These are phyloP conservation scores for Pythium scleroteichum DNA, from an alignment of 352 stramenopile species.

Conservation along the genomic window DNA sequence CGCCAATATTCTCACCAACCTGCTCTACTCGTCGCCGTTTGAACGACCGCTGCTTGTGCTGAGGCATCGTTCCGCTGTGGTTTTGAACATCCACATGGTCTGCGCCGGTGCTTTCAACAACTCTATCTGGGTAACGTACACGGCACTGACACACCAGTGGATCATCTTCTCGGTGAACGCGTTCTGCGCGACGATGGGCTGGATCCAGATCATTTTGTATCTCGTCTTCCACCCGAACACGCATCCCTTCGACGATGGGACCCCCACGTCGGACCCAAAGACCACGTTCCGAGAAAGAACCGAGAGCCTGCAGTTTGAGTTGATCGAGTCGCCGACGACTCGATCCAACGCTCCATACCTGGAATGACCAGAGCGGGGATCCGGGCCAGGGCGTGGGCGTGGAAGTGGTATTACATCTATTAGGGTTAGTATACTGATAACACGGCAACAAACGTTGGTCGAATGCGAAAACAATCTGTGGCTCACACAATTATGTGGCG, in stretches of 20 bases:
- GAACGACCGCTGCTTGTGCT: constrained; percentile 13
- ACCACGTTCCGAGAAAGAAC: neutral
- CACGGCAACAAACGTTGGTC: too few species aligned
- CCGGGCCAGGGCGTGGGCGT: too few species aligned
- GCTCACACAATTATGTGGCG: too few species aligned
- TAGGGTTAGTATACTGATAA: too few species aligned
- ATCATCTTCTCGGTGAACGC: constrained; percentile 54
- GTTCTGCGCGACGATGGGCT: constrained; percentile 39
- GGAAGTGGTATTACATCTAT: too few species aligned
- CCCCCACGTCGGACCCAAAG: neutral
- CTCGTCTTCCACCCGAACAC: constrained; percentile 40
- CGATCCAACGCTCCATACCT: too few species aligned
- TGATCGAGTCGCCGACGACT: neutral
- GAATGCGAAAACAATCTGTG: too few species aligned
- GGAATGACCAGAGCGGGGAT: too few species aligned
- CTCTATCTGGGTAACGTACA: constrained; percentile 49
- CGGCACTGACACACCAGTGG: constrained; percentile 42
- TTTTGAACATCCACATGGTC: constrained; percentile 48
- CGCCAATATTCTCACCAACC: constrained; percentile 38
- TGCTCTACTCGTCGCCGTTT: constrained; percentile 64
- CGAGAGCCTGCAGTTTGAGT: neutral
- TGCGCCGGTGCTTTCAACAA: constrained; percentile 51
- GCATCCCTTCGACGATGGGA: constrained; percentile 20
- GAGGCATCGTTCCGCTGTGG: too few species aligned
- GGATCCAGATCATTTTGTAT: constrained; percentile 43